Conservation (phyloP, 768 basidiomycete species). For the Suillus tomentosus region DNA sequence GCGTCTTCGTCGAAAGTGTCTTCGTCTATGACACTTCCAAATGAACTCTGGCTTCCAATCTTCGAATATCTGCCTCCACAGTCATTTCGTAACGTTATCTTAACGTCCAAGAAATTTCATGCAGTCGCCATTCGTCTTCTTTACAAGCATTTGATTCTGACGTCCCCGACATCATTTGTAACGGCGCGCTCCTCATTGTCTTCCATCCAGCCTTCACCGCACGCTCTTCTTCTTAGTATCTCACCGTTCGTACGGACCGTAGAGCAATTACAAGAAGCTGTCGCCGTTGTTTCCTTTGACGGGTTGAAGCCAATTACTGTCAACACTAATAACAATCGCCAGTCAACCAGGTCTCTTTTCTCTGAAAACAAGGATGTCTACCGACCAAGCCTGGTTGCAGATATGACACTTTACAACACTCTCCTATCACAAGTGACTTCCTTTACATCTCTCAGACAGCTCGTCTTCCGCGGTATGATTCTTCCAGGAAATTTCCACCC, state of each 20-base stretch:
- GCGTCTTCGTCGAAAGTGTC: not conserved
- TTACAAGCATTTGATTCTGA: slow-evolving; percentile 35
- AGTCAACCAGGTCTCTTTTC: slow-evolving; percentile 12
- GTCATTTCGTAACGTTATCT: slow-evolving; percentile 35
- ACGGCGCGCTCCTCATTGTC: not conserved
- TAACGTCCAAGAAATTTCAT: slow-evolving; percentile 33
- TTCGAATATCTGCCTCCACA: slow-evolving; percentile 34
- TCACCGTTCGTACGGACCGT: slow-evolving; percentile 16
- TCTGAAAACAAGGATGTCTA: slow-evolving; percentile 17
- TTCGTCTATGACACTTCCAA: slow-evolving; percentile 28
- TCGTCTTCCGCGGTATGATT: slow-evolving; percentile 39
- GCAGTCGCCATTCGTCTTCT: slow-evolving; percentile 25
- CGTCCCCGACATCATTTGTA: slow-evolving; percentile 27
- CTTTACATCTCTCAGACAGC: slow-evolving; percentile 39
- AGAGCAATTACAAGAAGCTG: slow-evolving; percentile 31
- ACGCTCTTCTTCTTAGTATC: slow-evolving; percentile 16
- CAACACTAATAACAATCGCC: not conserved
- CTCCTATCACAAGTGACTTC: slow-evolving; percentile 22
- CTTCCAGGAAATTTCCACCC: slow-evolving; percentile 39
- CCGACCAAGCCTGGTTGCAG: slow-evolving; percentile 26
- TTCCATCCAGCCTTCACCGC: slow-evolving; percentile 16
- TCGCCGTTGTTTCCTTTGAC: slow-evolving; percentile 22
- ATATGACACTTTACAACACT: slow-evolving; percentile 26
- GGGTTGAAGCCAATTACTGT: slow-evolving; percentile 16
- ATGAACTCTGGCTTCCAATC: slow-evolving; percentile 41